A percentile compares a stretch with the other conserved stretches of the same genome.
phyloP scores from a whole-genome alignment of 1,284 basidiomycete species.

The Pterulicium gracile region DNA sequence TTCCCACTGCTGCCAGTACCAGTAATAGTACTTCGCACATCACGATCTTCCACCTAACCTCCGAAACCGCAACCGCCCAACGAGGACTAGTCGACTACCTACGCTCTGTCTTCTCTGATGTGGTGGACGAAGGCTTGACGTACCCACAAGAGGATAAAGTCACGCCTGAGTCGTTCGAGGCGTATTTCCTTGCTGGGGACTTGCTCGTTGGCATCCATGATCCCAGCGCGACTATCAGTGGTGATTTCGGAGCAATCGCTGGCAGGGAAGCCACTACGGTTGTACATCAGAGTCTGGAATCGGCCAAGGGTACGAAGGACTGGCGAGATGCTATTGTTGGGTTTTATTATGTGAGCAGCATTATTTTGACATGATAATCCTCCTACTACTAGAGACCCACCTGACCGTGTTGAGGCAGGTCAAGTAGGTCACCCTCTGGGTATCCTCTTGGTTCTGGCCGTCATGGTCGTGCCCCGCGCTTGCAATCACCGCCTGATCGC shows the following conservation, averaged over 20 bases:
- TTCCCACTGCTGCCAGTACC: too few species aligned
- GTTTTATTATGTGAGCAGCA: constrained; percentile 43
- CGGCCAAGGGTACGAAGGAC: constrained; percentile 32
- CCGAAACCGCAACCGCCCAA: constrained; percentile 28
- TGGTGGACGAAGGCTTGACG: constrained; percentile 66
- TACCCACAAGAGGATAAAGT: constrained; percentile 74
- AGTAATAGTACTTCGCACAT: too few species aligned
- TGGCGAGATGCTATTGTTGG: constrained; percentile 71
- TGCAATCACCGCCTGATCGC: too few species aligned
- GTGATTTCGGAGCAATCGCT: background rate
- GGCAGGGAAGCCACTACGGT: constrained; percentile 16
- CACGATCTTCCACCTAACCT: constrained; percentile 57
- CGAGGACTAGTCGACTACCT: constrained; percentile 52
- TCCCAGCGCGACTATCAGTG: background rate
- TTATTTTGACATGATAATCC: background rate
- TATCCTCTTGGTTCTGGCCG: too few species aligned
- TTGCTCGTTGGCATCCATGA: constrained; percentile 56
- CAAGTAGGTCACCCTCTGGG: too few species aligned
- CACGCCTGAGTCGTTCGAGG: constrained; percentile 43
- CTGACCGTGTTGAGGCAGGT: too few species aligned
- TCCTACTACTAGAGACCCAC: background rate
- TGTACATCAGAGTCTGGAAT: constrained; percentile 28
- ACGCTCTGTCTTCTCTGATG: constrained; percentile 56
- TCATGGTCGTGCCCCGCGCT: too few species aligned
- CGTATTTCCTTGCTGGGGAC: constrained; percentile 69